A percentile compares a stretch with the other conserved stretches of the same genome.
These are phyloP conservation scores for Podaxis carcinomalis DNA, from an alignment of 768 basidiomycete genomes.

Conservation along the genomic window DNA sequence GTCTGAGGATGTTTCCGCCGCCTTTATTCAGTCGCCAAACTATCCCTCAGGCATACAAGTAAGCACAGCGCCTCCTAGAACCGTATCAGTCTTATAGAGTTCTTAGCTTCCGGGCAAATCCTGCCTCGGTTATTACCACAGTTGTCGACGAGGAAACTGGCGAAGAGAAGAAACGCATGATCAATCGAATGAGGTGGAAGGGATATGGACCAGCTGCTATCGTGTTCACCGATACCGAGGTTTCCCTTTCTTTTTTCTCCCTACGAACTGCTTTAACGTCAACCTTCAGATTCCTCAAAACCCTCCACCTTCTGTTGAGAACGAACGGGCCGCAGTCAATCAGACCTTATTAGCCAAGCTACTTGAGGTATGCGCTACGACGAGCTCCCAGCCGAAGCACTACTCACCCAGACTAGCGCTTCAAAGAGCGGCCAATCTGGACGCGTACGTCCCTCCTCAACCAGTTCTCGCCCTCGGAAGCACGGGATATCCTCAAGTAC, in stretches of 20 bases:
- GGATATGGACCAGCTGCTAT: slow-evolving; percentile 74
- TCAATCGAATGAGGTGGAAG: slow-evolving; percentile 85
- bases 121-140: slow-evolving; percentile 67
- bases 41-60: slow-evolving; percentile 83
- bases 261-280: background rate
- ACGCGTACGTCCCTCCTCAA: slow-evolving; percentile 82
- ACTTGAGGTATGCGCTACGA: slow-evolving; percentile 38
- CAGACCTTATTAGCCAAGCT: slow-evolving; percentile 50
- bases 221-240: slow-evolving; percentile 58
- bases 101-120: slow-evolving; percentile 70
- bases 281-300: slow-evolving; percentile 57
- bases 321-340: slow-evolving; percentile 51
- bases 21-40: slow-evolving; percentile 84
- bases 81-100: background rate
- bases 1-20: slow-evolving; percentile 78
- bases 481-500: slow-evolving; percentile 74
- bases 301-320: slow-evolving; percentile 59
- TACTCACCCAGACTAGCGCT: slow-evolving; percentile 41
- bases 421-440: slow-evolving; percentile 82
- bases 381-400: background rate
- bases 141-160: slow-evolving; percentile 71
- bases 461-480: slow-evolving; percentile 66
- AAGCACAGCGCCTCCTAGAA: background rate
- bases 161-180: slow-evolving; percentile 76
- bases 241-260: background rate